Percentiles rank a stretch among this genome's conserved stretches.
These are phyloP conservation scores for Taxawa tesnikishii DNA, from an alignment of 2,329 filamentous ascomycete genomes.

Conservation along the genomic window DNA sequence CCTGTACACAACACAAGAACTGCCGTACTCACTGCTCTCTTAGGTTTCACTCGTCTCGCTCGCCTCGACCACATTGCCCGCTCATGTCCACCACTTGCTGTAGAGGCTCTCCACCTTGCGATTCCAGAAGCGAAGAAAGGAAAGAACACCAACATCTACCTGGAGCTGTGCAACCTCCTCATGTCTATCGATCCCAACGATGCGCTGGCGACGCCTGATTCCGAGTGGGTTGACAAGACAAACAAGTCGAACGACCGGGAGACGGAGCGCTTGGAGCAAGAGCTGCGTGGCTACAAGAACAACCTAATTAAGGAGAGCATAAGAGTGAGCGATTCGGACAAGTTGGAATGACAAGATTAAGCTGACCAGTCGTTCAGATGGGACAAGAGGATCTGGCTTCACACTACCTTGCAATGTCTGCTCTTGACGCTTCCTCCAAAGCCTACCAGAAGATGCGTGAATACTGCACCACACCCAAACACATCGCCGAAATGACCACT, in stretches of 20 bases:
- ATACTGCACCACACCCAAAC: constrained; percentile 70
- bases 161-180: constrained; percentile 54
- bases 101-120: constrained; percentile 71
- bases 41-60: constrained; percentile 69
- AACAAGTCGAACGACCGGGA: constrained; percentile 57
- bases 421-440: constrained; percentile 59
- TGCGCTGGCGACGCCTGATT: constrained; percentile 54
- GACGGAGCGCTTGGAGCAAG: constrained; percentile 63
- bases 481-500: constrained; percentile 71
- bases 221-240: constrained; percentile 60
- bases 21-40: not conserved
- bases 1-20: not conserved
- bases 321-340: constrained; percentile 42
- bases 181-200: constrained; percentile 52
- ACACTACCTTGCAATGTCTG: constrained; percentile 60
- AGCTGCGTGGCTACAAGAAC: constrained; percentile 89
- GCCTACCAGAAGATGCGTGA: constrained; percentile 80
- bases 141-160: constrained; percentile 61
- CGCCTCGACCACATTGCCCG: constrained; percentile 73
- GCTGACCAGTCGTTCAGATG: constrained; percentile 47
- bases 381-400: constrained; percentile 84
- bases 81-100: constrained; percentile 60
- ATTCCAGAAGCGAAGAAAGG: constrained; percentile 64
- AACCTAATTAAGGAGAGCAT: constrained; percentile 97
- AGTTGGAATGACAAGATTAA: not conserved